Evolutionary conservation across 768 basidiomycete genomes (phyloP), one percentile per base, ranked within the genome.

Genomic region (Hysterangium stoloniferum): DNA sequence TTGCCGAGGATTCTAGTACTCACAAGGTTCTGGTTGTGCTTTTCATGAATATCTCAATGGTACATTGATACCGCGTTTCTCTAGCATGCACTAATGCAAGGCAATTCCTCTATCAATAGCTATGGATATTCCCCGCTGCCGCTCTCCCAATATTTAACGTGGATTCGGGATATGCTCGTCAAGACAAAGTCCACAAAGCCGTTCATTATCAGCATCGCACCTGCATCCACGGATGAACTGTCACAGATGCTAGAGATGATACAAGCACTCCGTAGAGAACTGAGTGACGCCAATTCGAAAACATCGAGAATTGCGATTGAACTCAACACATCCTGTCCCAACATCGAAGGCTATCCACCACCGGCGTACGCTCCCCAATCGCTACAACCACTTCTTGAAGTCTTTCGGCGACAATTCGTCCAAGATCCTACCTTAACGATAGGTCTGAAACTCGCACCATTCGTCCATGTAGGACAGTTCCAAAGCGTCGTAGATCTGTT

Each of bases 51-150:
- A 31, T 42, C 27, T 19, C 44, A 33, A 27, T 48, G 12, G 34
- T 20, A 33, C 6, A 15, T 36, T 36, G 6, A 38, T 29, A 5
- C 27, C 27, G 7, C 12, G 22, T 13, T n/a, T 5, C 42, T 52
- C 28, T 54, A 57, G 60, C 59, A 51, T 56, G 61, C 62, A 44
- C 61, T 53, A 50, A 45, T 41, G 19, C 44, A 13, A 29, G 40
- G 31, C 20, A 37, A 34, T 12, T 73, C 85, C n/a, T 80, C 89
- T 13, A 60, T 89, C 53, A 93, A 93, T 62, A 85, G 84, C 0
- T 93, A 87, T 64, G 90, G 90, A 20, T 94, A 92, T 66, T 91
- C 87, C 6, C 90, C 88, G 0, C 73, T 82, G 58, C 78, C 84
- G 4, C 73, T 93, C 36, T 59, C 68, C n/a, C 56, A 61, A 20